A percentile compares a stretch with the other conserved stretches of the same genome.
phyloP scores from a whole-genome alignment of 345 rosid species.

The sweet orange (Citrus sinensis) region DVS_A1.0 CM039168.1:5481501-5482000 shows the following conservation, averaged over 20 bases:
- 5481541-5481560: too few species aligned
- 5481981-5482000: background rate
- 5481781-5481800: background rate
- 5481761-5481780: background rate
- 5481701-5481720: too few species aligned
- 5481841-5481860: background rate
- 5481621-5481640: too few species aligned
- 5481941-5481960: constrained; percentile 1
- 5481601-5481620: too few species aligned
- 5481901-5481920: background rate
- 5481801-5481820: background rate
- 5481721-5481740: background rate
- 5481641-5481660: too few species aligned
- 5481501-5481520: too few species aligned
- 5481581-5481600: too few species aligned
- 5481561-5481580: rapidly evolving
- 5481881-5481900: background rate
- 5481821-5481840: background rate
- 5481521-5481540: too few species aligned
- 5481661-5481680: too few species aligned
- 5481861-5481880: background rate
- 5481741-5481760: background rate
- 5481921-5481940: background rate
- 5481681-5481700: too few species aligned
- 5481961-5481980: background rate